These are phyloP conservation scores for Simplicillium aogashimaense DNA, from an alignment of 2,329 filamentous ascomycete genomes.

Conservation along the genomic window DNA sequence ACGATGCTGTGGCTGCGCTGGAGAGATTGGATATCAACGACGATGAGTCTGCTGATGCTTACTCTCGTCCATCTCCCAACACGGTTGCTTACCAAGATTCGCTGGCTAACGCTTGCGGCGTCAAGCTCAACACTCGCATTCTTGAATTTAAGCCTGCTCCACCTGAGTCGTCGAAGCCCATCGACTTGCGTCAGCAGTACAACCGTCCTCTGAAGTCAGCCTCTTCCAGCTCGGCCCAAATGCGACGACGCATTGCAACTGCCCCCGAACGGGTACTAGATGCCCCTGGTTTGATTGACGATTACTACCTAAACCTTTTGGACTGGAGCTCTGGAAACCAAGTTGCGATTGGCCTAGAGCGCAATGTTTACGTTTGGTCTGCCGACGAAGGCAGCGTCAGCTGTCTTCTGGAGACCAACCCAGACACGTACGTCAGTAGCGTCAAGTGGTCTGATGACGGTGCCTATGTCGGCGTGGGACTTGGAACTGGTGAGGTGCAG, in stretches of 20 bases:
- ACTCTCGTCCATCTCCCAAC: slow-evolving; percentile 75
- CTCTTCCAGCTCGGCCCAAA: slow-evolving; percentile 67
- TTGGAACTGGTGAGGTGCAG: slow-evolving; percentile 92
- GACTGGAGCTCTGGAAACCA: slow-evolving; percentile 99
- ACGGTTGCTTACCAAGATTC: slow-evolving; percentile 87
- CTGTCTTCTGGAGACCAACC: slow-evolving; percentile 75
- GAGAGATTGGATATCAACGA: slow-evolving; percentile 68
- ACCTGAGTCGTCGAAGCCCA: slow-evolving; percentile 97
- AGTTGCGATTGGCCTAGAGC: slow-evolving; percentile 93
- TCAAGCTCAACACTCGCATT: slow-evolving; percentile 88
- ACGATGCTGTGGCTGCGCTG: slow-evolving; percentile 70
- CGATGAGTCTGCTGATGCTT: slow-evolving; percentile 51
- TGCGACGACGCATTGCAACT: slow-evolving; percentile 84
- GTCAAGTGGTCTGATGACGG: slow-evolving; percentile 99
- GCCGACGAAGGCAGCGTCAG: slow-evolving; percentile 85
- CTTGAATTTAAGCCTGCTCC: slow-evolving; percentile 96
- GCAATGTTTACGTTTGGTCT: slow-evolving; percentile 97
- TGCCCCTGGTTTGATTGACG: slow-evolving; percentile 89
- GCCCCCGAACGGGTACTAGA: slow-evolving; percentile 94
- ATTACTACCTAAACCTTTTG: slow-evolving; percentile 97
- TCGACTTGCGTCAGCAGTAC: slow-evolving; percentile 95
- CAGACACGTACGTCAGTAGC: slow-evolving; percentile 93
- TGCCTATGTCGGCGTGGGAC: slow-evolving; percentile 89
- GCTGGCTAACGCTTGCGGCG: slow-evolving; percentile 80
- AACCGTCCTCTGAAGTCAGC: slow-evolving; percentile 85